phyloP scores from a whole-genome alignment of 306 rosid species.

The Crotalaria pallida region DNA sequence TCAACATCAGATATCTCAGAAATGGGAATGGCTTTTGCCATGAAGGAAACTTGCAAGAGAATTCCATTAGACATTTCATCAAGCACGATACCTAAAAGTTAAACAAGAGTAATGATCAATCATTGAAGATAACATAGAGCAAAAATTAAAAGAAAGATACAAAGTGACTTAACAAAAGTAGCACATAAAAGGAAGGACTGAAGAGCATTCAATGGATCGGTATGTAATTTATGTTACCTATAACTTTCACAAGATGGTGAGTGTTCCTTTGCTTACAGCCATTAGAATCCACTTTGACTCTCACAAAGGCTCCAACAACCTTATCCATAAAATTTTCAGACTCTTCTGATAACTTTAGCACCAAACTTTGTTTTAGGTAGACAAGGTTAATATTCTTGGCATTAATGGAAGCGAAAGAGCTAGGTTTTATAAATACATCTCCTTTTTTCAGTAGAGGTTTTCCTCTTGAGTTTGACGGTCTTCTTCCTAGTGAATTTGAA shows the following conservation, averaged over 20 bases:
- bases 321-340: slow-evolving; percentile 37
- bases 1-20: slow-evolving; percentile 58
- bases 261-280: slow-evolving; percentile 22
- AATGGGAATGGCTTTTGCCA: slow-evolving; percentile 29
- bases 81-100: slow-evolving; percentile 37
- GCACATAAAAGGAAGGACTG: not conserved
- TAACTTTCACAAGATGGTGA: slow-evolving; percentile 31
- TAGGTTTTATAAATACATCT: not conserved
- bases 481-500: slow-evolving; percentile 18
- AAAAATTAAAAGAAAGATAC: not conserved
- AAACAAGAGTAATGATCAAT: slow-evolving; percentile 1
- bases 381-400: slow-evolving; percentile 36
- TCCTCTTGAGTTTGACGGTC: slow-evolving; percentile 2
- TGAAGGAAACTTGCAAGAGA: slow-evolving; percentile 51
- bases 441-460: slow-evolving; percentile 25
- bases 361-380: slow-evolving; percentile 54
- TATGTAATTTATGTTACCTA: slow-evolving; percentile 27
- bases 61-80: slow-evolving; percentile 17
- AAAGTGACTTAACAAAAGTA: not conserved
- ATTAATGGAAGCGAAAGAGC: slow-evolving; percentile 39
- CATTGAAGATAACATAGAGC: not conserved
- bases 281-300: slow-evolving; percentile 26
- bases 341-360: slow-evolving; percentile 42
- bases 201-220: not conserved
- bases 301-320: slow-evolving; percentile 50